Percentiles rank a stretch among this genome's conserved stretches.
Conservation (phyloP, 2,329 filamentous ascomycete species). For the Aureobasidium subglaciale region DNA sequence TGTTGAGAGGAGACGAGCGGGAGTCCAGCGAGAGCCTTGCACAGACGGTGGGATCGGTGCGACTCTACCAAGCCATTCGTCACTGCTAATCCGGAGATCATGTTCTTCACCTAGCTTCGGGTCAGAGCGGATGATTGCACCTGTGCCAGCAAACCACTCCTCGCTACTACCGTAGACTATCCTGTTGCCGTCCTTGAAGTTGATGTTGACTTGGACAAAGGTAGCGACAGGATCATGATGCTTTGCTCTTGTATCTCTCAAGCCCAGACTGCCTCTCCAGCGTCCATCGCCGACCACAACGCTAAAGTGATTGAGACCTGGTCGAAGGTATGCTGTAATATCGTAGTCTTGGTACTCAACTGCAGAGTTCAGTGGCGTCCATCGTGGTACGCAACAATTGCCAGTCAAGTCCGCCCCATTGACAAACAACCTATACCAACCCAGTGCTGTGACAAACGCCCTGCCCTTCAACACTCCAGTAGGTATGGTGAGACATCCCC, state of each 20-base stretch:
- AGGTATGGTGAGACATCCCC: background rate
- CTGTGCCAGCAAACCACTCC: conserved; percentile 7
- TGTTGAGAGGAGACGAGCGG: background rate
- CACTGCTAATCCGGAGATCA: background rate
- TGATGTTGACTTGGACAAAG: conserved; percentile 5
- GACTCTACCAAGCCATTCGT: background rate
- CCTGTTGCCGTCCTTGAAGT: conserved; percentile 9
- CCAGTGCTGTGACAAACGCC: conserved; percentile 6
- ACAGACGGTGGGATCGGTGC: background rate
- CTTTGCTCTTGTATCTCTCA: background rate
- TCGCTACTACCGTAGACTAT: conserved; percentile 2
- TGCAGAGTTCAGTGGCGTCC: conserved; percentile 2
- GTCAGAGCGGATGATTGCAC: background rate
- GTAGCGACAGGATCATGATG: conserved; percentile 4
- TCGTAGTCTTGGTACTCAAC: conserved; percentile 12
- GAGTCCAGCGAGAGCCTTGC: background rate
- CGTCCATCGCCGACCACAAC: conserved; percentile 10
- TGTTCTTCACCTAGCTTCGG: conserved; percentile 8
- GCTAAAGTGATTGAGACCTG: conserved; percentile 1
- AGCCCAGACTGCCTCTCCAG: conserved; percentile 8
- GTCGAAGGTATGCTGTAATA: background rate
- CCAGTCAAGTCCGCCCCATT: conserved; percentile 6
- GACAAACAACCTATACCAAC: conserved; percentile 9
- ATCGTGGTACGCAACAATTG: conserved; percentile 6
- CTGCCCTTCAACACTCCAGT: background rate